Percentiles rank a stretch among this genome's conserved stretches.
phyloP scores from a whole-genome alignment of 176 grass and related monocot species.

The Hordeum marinum region DNA sequence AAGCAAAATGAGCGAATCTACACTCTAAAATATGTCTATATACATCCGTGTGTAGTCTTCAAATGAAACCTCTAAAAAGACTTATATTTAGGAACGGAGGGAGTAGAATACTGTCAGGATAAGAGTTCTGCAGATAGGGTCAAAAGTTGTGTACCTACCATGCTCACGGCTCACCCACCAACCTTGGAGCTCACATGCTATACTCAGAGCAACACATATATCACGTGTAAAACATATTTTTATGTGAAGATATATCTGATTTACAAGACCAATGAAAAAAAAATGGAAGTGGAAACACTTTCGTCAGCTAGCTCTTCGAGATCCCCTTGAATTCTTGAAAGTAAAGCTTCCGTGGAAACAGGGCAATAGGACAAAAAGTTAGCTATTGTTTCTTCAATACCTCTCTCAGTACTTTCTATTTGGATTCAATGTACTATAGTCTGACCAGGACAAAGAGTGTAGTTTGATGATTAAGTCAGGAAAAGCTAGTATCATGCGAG shows the following conservation, averaged over 20 bases:
- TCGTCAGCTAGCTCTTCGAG: not conserved
- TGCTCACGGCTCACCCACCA: slow-evolving; percentile 19
- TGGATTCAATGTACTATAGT: not conserved
- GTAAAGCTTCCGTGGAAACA: not conserved
- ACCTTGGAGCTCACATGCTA: slow-evolving; percentile 7
- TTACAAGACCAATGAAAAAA: not conserved
- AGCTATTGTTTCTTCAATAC: not conserved
- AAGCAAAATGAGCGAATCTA: no score
- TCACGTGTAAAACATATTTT: not conserved
- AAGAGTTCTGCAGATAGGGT: not conserved
- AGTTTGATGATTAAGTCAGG: not conserved
- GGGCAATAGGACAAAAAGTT: not conserved
- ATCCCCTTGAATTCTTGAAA: slow-evolving; percentile 11
- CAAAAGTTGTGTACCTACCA: slow-evolving; percentile 17
- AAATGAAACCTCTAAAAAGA: no score
- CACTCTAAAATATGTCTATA: no score
- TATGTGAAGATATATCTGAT: not conserved
- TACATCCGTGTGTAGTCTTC: no score
- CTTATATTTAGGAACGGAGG: no score
- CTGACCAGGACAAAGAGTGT: not conserved
- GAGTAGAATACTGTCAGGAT: not conserved
- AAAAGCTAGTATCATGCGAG: not conserved
- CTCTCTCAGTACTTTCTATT: not conserved
- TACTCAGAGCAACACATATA: not conserved
- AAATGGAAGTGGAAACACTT: not conserved